Evolutionary conservation across 352 stramenopile species (phyloP), one percentile per base, ranked within the genome.

Genomic region (Hyaloperonospora arabidopsidis): DNA sequence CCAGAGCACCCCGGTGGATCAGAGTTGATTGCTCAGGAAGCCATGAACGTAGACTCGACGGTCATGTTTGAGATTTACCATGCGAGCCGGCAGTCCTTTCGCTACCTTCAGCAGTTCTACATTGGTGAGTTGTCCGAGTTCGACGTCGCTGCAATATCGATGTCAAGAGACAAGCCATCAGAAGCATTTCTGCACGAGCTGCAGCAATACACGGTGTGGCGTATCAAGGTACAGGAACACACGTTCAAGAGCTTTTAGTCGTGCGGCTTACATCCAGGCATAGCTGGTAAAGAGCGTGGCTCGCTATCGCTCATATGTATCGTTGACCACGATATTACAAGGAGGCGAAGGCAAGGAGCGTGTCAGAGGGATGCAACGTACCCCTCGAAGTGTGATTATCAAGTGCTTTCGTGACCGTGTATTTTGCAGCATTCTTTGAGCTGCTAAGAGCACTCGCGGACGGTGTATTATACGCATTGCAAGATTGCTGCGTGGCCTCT

Each of bases 51-150:
- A 28, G 87, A 96, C 41, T 87, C 74, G 28, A 93, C 85, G 0
- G 70, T 92, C 41, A 90, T 96, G 75, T 96, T 96, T 66, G 87
- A 96, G 70, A 91, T 95, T 32, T 95, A 94, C 57, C 87, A 96
- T 66, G 83, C 86, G 13, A 93, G 83, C 51, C 81, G 85, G n/a
- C 82, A 95, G 76, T 93, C 85, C 6, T 96, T 96, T 57, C 73
- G 85, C 38, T 96, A 94, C 60, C 67, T 96, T 34, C 90, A 93
- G 60, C 84, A 95, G 61, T 95, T 96, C 48, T 96, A 95, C 74
- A 91, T 96, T 34, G 87, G 87, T 18, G 85, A 95, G 47, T 70
- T 96, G 28, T 71, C 70, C 17, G 67, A 75, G 1, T 72, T 79
- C 6, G 84, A 96, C 48, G 53, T 79, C 18, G 45, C 28, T 14